A percentile compares a stretch with the other conserved stretches of the same genome.
Evolutionary conservation across 192 early-diverging fungal genomes (phyloP).

Genomic region (Backusella mclennaniae): DNA sequence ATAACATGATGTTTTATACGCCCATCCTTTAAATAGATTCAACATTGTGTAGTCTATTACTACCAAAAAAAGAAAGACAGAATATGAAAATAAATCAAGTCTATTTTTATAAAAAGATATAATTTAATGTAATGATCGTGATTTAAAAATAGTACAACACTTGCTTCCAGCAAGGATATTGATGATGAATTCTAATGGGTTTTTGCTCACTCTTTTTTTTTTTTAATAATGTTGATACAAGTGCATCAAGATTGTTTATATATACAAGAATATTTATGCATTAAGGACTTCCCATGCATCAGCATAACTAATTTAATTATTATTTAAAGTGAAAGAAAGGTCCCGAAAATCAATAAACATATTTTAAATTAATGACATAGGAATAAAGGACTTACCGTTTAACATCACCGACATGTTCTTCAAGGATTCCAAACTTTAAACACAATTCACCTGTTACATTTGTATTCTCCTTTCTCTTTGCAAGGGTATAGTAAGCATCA

Average conservation of each 20-base stretch:
- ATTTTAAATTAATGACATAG: neutral
- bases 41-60: no score
- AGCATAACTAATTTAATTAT: neutral
- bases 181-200: neutral
- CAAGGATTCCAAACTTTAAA: slow-evolving; percentile 27
- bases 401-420: slow-evolving; percentile 13
- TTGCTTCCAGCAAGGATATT: neutral
- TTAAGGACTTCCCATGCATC: neutral
- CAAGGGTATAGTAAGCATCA: slow-evolving; percentile 1
- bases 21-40: no score
- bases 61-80: no score
- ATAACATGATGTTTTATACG: no score
- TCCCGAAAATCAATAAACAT: neutral
- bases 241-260: neutral
- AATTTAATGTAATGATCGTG: neutral
- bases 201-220: neutral
- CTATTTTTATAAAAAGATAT: neutral
- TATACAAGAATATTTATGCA: neutral
- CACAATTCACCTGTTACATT: slow-evolving; percentile 23
- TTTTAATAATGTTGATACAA: neutral
- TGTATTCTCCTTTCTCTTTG: slow-evolving; percentile 22
- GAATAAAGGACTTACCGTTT: slow-evolving; percentile 8
- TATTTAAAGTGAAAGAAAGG: neutral
- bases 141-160: neutral
- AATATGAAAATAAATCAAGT: slow-evolving; percentile 3